phyloP scores from a whole-genome alignment of 352 stramenopile genomes.

The Globisporangium yorkense region DNA sequence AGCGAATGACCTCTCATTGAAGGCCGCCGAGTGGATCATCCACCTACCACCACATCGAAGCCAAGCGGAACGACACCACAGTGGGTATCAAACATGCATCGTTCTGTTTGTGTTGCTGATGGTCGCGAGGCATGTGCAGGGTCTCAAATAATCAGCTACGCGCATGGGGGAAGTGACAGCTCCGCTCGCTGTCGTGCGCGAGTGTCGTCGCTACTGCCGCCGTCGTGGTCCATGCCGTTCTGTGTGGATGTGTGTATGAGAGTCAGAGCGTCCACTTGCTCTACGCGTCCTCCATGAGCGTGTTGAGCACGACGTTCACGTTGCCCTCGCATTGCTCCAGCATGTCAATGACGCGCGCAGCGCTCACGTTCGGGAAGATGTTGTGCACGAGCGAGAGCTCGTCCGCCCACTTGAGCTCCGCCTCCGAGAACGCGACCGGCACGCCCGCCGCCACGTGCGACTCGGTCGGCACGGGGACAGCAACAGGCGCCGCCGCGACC shows the following conservation, averaged over 20 bases:
- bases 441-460: constrained; percentile 14
- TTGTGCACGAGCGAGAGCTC: constrained; percentile 52
- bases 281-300: constrained; percentile 52
- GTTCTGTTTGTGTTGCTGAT: neutral
- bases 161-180: neutral
- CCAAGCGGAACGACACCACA: no score
- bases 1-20: no score
- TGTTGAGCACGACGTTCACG: constrained; percentile 70
- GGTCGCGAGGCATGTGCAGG: neutral
- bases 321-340: constrained; percentile 61
- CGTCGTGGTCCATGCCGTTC: neutral
- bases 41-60: no score
- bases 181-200: no score
- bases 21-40: no score
- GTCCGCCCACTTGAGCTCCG: constrained; percentile 68
- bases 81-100: neutral
- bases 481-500: constrained; percentile 1
- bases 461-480: neutral
- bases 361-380: constrained; percentile 58
- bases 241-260: neutral
- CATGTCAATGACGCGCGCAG: constrained; percentile 40
- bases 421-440: constrained; percentile 40
- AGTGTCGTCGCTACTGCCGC: no score
- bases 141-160: neutral
- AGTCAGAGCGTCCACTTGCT: neutral